Percentiles rank a stretch among this genome's conserved stretches.
Evolutionary conservation across 2,329 filamentous ascomycete species (phyloP).

Genomic region (Alternaria incomplexa): DNA sequence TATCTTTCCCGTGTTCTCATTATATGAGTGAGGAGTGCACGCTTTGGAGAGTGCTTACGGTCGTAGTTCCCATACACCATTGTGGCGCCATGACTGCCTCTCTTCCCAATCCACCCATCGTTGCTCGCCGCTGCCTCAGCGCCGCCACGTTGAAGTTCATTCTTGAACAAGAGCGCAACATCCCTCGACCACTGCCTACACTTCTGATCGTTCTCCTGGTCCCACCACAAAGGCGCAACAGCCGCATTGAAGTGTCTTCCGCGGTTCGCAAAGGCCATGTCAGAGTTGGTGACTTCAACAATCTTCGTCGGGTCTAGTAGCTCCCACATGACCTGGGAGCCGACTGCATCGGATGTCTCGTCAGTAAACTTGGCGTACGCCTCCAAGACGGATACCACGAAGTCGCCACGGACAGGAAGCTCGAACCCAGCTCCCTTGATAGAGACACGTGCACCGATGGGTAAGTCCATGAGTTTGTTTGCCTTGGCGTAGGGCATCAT

Average conservation of each 20-base stretch:
- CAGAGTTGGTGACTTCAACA: conserved; percentile 7
- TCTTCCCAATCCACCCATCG: conserved; percentile 11
- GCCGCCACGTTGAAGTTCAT: conserved; percentile 4
- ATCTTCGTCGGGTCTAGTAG: conserved; percentile 7
- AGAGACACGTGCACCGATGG: conserved; percentile 6
- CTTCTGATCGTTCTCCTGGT: conserved; percentile 1
- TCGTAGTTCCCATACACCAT: conserved; percentile 16
- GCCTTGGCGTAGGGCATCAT: conserved; percentile 4
- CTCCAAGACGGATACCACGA: conserved; percentile 1
- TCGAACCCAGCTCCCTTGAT: conserved; percentile 8
- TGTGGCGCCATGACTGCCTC: conserved; percentile 7
- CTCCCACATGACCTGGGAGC: conserved; percentile 11
- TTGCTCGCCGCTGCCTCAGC: conserved; percentile 1
- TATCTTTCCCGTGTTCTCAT: background rate
- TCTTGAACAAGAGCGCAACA: conserved; percentile 9
- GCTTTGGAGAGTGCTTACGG: background rate
- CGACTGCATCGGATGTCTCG: background rate
- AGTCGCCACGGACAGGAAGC: conserved; percentile 8
- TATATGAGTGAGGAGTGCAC: background rate
- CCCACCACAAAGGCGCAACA: conserved; percentile 5
- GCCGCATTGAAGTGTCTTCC: conserved; percentile 11
- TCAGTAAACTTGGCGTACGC: conserved; percentile 4
- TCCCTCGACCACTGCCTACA: conserved; percentile 12
- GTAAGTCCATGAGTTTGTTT: conserved; percentile 5
- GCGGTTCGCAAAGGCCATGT: conserved; percentile 10